phyloP scores from a whole-genome alignment of 2,329 filamentous ascomycete genomes.

The Monilinia vaccinii-corymbosi region DNA sequence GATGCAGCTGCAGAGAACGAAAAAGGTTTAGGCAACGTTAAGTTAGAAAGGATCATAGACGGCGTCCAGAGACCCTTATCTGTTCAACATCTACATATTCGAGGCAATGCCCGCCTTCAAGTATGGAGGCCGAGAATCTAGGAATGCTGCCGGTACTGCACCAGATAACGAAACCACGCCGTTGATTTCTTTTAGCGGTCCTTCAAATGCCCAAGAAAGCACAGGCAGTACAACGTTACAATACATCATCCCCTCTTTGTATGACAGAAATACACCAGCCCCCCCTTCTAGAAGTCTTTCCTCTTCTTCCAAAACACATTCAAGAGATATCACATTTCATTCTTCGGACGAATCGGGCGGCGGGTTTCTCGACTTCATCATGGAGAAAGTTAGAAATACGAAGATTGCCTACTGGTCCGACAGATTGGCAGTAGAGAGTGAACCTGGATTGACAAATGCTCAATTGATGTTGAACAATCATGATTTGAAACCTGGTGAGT shows the following conservation, averaged over 20 bases:
- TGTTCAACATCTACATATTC: slow-evolving; percentile 1
- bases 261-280: background rate
- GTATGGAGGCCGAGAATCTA: background rate
- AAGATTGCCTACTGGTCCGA: slow-evolving; percentile 30
- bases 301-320: background rate
- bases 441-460: slow-evolving; percentile 65
- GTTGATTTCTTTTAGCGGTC: background rate
- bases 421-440: slow-evolving; percentile 63
- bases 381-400: slow-evolving; percentile 26
- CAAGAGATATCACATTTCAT: slow-evolving; percentile 9
- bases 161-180: background rate
- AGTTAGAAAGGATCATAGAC: background rate
- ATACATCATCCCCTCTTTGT: background rate
- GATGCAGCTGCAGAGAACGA: background rate
- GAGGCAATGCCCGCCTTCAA: background rate
- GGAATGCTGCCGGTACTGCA: background rate
- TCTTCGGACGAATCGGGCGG: slow-evolving; percentile 22
- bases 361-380: slow-evolving; percentile 35
- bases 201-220: background rate
- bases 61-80: background rate
- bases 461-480: slow-evolving; percentile 83
- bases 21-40: background rate
- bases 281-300: background rate
- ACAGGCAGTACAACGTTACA: background rate
- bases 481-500: slow-evolving; percentile 57